Conservation (phyloP, 805 yeast species). For the Pichia phayaonensis region DNA sequence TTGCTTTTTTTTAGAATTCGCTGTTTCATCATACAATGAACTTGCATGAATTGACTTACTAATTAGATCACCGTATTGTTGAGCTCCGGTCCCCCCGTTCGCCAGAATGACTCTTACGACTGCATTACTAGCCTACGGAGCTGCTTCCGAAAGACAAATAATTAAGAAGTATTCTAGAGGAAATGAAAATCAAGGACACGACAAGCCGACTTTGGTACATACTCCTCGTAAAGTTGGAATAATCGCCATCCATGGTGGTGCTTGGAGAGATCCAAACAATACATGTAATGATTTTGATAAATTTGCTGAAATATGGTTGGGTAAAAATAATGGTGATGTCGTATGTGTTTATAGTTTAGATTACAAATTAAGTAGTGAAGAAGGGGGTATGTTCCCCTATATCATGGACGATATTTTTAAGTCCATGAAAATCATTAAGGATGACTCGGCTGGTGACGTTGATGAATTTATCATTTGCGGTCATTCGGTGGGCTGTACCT, state of each 20-base stretch:
- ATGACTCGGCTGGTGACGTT: constrained; percentile 14
- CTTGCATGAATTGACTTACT: not conserved
- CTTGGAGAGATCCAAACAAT: constrained; percentile 69
- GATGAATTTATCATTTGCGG: constrained; percentile 41
- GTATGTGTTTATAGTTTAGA: constrained; percentile 37
- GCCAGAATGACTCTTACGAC: not conserved
- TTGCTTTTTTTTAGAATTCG: not conserved
- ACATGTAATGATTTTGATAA: constrained; percentile 48
- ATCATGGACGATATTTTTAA: constrained; percentile 49
- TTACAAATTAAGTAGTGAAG: constrained; percentile 59
- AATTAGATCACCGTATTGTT: not conserved
- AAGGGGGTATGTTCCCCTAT: constrained; percentile 43
- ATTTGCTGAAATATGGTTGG: constrained; percentile 15
- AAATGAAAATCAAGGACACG: not conserved
- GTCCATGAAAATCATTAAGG: constrained; percentile 30
- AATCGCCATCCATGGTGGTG: constrained; percentile 74
- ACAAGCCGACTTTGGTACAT: too few species aligned
- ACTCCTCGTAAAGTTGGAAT: not conserved
- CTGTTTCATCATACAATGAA: not conserved
- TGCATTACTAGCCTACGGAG: constrained; percentile 3
- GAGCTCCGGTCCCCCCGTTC: not conserved
- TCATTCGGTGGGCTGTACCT: constrained; percentile 77
- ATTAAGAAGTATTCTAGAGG: constrained; percentile 1
- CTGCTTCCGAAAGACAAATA: constrained; percentile 4
- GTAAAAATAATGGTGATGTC: not conserved